Evolutionary conservation across 306 rosid genomes (phyloP), one percentile per base, ranked within the genome.

Genomic region (Pyrus communis): DNA sequence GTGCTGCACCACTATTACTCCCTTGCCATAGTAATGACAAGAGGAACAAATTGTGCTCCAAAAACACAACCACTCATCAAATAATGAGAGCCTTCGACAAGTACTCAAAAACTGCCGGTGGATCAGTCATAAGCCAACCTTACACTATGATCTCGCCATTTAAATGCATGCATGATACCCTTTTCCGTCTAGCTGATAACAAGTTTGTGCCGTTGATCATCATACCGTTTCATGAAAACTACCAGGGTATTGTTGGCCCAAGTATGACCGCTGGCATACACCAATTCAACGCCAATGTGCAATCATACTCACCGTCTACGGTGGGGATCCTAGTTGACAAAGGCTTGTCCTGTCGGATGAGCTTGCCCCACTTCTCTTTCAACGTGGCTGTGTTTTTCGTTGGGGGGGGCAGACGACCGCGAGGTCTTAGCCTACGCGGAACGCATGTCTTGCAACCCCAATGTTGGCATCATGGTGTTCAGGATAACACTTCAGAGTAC

Each of bases 321-420:
- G 79, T 89, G 23, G 97, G 97, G 9, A 76, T 89, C 38, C 82
- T 91, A 1, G 90, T 91, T 13, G 92, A 89, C 21, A 70, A 80
- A 55, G 45, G 75, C 54, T 76, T 84, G 1, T 15, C 77, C 2
- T 3, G 31, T 30, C 28, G 58, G 0, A 61, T 52, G 13, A 69
- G 70, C 2, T 27, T 69, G 5, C 0, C 33, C 0, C 35, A 40
- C 2, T 1, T 45, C 19, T 63, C 52, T 40, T 78, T 77, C 79
- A 76, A 79, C 15, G 84, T 91, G 2, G 90, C 76, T 0, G 14
- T 85, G 1, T 77, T 91, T 42, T 91, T 89, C 31, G 7, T 86
- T 0, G 95, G 97, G 2, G 2, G 93, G 97, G 9, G 5, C 79
- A 0, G 91, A 91, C 5, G 93, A 91, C 21, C 78, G 91, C 2